Evolutionary conservation across 2,329 filamentous ascomycete genomes (phyloP).

Genomic region (Talaromyces sp.): DNA sequence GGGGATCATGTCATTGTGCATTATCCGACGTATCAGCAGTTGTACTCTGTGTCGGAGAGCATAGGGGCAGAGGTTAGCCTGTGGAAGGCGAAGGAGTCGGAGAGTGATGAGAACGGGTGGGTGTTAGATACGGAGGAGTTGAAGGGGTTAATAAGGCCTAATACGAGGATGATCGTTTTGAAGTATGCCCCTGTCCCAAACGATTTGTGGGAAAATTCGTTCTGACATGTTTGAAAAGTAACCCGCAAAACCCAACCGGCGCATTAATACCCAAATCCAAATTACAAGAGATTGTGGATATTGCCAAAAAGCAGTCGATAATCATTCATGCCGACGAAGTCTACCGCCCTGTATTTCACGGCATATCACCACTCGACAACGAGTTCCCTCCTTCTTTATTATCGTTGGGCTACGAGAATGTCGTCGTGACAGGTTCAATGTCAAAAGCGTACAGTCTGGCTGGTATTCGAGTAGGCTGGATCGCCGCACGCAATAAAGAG

Average conservation of each 20-base stretch:
- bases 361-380: conserved; percentile 51
- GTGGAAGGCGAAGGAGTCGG: conserved; percentile 65
- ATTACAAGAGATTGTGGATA: conserved; percentile 59
- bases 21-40: conserved; percentile 81
- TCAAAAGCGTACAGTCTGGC: conserved; percentile 83
- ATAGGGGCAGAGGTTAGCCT: conserved; percentile 73
- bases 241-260: conserved; percentile 80
- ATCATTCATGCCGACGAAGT: conserved; percentile 75
- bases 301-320: conserved; percentile 62
- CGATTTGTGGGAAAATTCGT: too few species aligned
- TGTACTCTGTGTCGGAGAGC: conserved; percentile 70
- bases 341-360: conserved; percentile 78
- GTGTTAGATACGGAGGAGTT: conserved; percentile 65
- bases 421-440: conserved; percentile 73
- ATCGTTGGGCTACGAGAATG: conserved; percentile 67
- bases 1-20: conserved; percentile 84
- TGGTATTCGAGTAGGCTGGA: conserved; percentile 79
- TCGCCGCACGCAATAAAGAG: conserved; percentile 61
- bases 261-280: conserved; percentile 61
- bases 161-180: conserved; percentile 58
- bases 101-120: conserved; percentile 50
- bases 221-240: conserved; percentile 45
- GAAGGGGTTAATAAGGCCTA: conserved; percentile 54
- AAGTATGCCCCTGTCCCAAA: conserved; percentile 39
- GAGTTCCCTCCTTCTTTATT: conserved; percentile 65